These are phyloP conservation scores for Camillea tinctor DNA, from an alignment of 2,329 filamentous ascomycete genomes.

Conservation along the genomic window DNA sequence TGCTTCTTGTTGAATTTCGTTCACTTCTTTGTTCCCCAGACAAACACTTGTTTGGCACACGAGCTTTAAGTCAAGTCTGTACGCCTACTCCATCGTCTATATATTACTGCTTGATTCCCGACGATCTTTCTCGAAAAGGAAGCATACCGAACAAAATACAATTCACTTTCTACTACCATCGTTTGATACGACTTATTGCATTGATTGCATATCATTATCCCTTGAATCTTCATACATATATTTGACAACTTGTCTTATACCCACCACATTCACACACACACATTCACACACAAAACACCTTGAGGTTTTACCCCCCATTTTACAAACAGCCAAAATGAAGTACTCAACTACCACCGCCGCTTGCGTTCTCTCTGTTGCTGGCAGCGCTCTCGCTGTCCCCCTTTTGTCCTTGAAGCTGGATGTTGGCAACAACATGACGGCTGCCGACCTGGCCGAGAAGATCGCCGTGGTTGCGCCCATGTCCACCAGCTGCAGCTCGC, in stretches of 20 bases:
- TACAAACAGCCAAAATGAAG: conserved; percentile 25
- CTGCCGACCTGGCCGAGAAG: conserved; percentile 42
- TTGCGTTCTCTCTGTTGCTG: conserved; percentile 26
- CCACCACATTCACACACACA: conserved; percentile 5
- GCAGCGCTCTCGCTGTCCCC: conserved; percentile 24
- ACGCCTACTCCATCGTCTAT: conserved; percentile 3
- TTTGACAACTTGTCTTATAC: conserved; percentile 20
- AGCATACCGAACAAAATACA: background rate
- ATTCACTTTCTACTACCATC: conserved; percentile 3
- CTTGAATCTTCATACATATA: background rate
- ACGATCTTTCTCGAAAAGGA: background rate
- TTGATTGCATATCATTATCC: background rate
- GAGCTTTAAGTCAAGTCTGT: conserved; percentile 7
- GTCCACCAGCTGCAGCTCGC: conserved; percentile 51
- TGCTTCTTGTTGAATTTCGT: background rate
- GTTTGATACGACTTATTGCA: conserved; percentile 13
- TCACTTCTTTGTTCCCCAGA: background rate
- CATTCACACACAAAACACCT: conserved; percentile 1
- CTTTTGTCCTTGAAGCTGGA: conserved; percentile 10
- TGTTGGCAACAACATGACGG: conserved; percentile 15
- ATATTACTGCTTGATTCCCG: background rate
- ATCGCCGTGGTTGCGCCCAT: conserved; percentile 51
- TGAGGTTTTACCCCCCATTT: background rate
- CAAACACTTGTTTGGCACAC: background rate
- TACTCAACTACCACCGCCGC: conserved; percentile 23